A percentile compares a stretch with the other conserved stretches of the same genome.
Conservation (phyloP, 306 rosid genomes). For the Lupinus albus region DNA sequence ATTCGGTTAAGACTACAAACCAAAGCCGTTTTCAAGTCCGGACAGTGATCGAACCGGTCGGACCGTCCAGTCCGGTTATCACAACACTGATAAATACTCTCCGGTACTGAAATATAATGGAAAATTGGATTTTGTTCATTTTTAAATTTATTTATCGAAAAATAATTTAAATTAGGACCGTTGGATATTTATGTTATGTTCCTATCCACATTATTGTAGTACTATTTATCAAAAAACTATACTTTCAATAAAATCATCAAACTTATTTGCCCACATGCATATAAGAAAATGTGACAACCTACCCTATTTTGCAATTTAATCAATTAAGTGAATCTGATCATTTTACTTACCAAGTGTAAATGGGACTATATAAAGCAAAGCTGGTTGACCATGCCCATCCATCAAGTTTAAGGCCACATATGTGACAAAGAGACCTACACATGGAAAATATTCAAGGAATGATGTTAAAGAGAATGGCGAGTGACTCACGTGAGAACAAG, state of each 20-base stretch:
- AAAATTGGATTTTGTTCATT: too few relatives aligned
- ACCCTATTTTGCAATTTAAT: neutral
- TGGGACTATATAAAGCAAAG: conserved; percentile 93
- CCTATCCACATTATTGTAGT: neutral
- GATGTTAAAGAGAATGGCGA: neutral
- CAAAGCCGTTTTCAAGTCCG: too few relatives aligned
- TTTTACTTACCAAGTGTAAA: conserved; percentile 81
- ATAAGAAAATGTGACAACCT: neutral
- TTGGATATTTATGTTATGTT: too few relatives aligned
- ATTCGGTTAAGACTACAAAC: too few relatives aligned
- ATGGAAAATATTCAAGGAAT: conserved; percentile 34
- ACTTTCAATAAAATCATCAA: neutral
- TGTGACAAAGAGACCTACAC: conserved; percentile 84
- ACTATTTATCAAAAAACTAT: neutral
- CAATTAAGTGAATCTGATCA: neutral
- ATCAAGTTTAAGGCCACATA: conserved; percentile 94
- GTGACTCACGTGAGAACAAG: too few relatives aligned
- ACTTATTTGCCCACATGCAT: too few relatives aligned
- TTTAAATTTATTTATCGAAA: too few relatives aligned
- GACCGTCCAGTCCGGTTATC: too few relatives aligned
- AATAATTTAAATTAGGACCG: too few relatives aligned
- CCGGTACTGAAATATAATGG: too few relatives aligned
- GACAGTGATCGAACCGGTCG: too few relatives aligned
- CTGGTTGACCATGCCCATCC: conserved; percentile 99
- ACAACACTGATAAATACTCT: too few relatives aligned